A percentile compares a stretch with the other conserved stretches of the same genome.
These are phyloP conservation scores for Capronia epimyces DNA, from an alignment of 2,329 filamentous ascomycete species.

Conservation along the genomic window DNA sequence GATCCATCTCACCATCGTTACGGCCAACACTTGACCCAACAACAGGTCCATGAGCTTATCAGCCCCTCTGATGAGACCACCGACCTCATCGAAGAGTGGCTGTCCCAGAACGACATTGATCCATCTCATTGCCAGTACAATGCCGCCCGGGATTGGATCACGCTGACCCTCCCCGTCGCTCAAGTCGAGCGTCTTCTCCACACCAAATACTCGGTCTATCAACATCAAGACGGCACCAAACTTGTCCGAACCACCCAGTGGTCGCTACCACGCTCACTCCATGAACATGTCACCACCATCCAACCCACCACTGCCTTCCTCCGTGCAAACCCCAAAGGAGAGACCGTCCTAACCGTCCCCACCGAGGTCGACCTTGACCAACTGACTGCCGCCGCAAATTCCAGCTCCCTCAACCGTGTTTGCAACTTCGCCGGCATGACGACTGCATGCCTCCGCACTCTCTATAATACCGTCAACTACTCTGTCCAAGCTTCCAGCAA, in stretches of 20 bases:
- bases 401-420: constrained; percentile 34
- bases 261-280: constrained; percentile 55
- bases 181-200: constrained; percentile 51
- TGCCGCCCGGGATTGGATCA: constrained; percentile 55
- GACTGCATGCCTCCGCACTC: constrained; percentile 49
- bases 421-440: constrained; percentile 52
- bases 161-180: constrained; percentile 48
- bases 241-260: constrained; percentile 51
- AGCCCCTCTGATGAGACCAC: constrained; percentile 50
- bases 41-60: constrained; percentile 51
- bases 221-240: constrained; percentile 50
- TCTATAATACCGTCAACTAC: constrained; percentile 54
- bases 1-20: constrained; percentile 51
- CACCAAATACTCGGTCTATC: constrained; percentile 49
- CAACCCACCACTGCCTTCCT: constrained; percentile 59
- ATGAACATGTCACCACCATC: constrained; percentile 55
- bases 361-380: constrained; percentile 28
- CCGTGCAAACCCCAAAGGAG: constrained; percentile 32
- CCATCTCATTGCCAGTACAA: constrained; percentile 41
- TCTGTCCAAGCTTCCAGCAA: constrained; percentile 39
- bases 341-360: constrained; percentile 31
- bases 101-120: constrained; percentile 50
- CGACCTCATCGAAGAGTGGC: constrained; percentile 52
- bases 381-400: constrained; percentile 19
- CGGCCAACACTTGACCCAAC: constrained; percentile 49